Percentiles rank a stretch among this genome's conserved stretches.
Conservation (phyloP, 2,329 filamentous ascomycete species). For the Cladophialophora exuberans region DNA sequence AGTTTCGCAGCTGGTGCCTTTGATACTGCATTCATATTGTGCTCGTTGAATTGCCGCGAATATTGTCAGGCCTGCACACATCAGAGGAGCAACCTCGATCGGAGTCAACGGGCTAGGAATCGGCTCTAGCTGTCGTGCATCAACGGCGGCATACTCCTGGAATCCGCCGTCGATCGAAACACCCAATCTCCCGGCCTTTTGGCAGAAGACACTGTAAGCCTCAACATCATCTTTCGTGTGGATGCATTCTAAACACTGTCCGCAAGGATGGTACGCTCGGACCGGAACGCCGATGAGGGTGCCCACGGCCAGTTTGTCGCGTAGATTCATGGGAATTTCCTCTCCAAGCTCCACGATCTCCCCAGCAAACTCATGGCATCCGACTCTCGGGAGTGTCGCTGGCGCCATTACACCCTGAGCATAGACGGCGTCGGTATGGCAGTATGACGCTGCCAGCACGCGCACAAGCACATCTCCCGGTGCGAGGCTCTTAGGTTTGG, state of each 20-base stretch:
- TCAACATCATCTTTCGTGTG: slow-evolving; percentile 18
- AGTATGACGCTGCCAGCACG: slow-evolving; percentile 53
- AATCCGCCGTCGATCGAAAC: slow-evolving; percentile 39
- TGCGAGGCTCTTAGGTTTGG: slow-evolving; percentile 44
- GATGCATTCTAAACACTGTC: slow-evolving; percentile 17
- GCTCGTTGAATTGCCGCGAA: slow-evolving; percentile 45
- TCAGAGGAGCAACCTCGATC: slow-evolving; percentile 23
- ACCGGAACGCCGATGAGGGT: slow-evolving; percentile 17
- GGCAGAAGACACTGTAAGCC: slow-evolving; percentile 49
- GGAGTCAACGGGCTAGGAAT: slow-evolving; percentile 32
- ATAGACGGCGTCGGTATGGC: slow-evolving; percentile 48
- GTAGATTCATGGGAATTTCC: too few species aligned
- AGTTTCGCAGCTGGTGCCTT: too few species aligned
- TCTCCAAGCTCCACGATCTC: slow-evolving; percentile 39
- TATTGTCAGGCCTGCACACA: slow-evolving; percentile 31
- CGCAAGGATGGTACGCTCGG: slow-evolving; percentile 20
- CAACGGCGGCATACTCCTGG: slow-evolving; percentile 33
- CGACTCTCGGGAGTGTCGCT: slow-evolving; percentile 47
- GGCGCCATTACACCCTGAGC: slow-evolving; percentile 41
- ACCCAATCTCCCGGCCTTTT: slow-evolving; percentile 48
- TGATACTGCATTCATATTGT: too few species aligned
- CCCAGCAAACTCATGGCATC: slow-evolving; percentile 53
- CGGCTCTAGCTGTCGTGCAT: slow-evolving; percentile 30
- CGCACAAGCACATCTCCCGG: slow-evolving; percentile 50
- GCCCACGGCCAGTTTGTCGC: slow-evolving; percentile 8